Evolutionary conservation across 2,329 filamentous ascomycete species (phyloP).

Genomic region (Ophiostoma ips): DNA sequence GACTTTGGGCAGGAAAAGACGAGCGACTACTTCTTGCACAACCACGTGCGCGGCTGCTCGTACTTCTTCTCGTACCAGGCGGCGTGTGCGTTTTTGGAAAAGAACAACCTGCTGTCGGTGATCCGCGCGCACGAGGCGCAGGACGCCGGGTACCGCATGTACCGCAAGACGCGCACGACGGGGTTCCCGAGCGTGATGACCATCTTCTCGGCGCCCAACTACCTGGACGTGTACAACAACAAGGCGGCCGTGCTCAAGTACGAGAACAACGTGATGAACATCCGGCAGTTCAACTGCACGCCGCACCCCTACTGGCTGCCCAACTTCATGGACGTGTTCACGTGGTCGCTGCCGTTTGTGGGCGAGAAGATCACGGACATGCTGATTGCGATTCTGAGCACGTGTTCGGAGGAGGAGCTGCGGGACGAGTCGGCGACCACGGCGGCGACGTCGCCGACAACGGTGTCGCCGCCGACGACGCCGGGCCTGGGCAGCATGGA

Average conservation of each 20-base stretch:
- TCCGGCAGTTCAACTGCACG: constrained; percentile 98
- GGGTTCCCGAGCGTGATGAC: constrained; percentile 99
- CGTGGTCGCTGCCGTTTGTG: constrained; percentile 98
- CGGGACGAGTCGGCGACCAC: constrained; percentile 66
- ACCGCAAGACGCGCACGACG: constrained; percentile 93
- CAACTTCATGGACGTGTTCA: constrained; percentile 99
- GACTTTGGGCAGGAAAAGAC: constrained; percentile 99
- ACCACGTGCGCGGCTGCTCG: constrained; percentile 94
- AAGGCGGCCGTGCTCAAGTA: constrained; percentile 98
- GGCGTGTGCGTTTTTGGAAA: constrained; percentile 92
- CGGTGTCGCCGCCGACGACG: constrained; percentile 32
- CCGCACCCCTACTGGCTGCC: constrained; percentile 98
- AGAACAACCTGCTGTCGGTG: constrained; percentile 94
- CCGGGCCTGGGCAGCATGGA: constrained; percentile 29
- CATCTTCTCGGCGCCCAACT: constrained; percentile 98
- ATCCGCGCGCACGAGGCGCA: constrained; percentile 97
- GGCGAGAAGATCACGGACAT: constrained; percentile 99
- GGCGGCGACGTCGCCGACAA: constrained; percentile 43
- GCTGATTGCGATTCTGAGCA: constrained; percentile 96
- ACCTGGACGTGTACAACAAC: constrained; percentile 99
- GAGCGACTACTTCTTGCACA: constrained; percentile 93
- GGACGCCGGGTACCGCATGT: constrained; percentile 98
- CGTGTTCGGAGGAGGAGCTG: constrained; percentile 96
- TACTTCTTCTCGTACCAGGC: constrained; percentile 99
- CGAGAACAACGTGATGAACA: constrained; percentile 99